Evolutionary conservation across 371 early-diverging fungal species (phyloP), one percentile per base, ranked within the genome.

Genomic region (Mortierella polycephala): DNA sequence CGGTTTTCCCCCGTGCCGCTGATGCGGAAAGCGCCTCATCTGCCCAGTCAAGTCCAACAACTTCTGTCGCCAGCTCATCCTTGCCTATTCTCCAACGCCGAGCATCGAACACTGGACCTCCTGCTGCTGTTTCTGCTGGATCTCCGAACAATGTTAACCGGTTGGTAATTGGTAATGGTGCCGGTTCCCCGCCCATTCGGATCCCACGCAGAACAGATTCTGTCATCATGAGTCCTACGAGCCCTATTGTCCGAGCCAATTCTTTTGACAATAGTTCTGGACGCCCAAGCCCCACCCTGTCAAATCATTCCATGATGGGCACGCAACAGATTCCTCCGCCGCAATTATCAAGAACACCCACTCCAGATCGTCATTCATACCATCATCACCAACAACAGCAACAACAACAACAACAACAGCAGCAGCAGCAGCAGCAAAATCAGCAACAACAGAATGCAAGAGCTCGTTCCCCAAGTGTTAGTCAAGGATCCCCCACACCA

Each of bases 181-280:
- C 64, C n/a, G 61, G 53, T 7, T 67, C 77, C 7, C 57, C 75
- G 3, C 67, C 71, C 5, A 47, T 77, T 21, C 69, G 70, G 21
- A 47, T 73, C 37, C 80, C 80, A 12, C 73, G 80, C 1, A 68
- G 80, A 23, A 73, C 69, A 14, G 80, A 79, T 47, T 79, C 80
- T 47, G 80, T 73, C 16, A 69, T 79, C 44, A 57, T 79, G 69
- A 73, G 60, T 30, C 69, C 80, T 3, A 42, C 80, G 1, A 69
- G 69, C 57, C 68, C 71, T 0, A 58, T 51, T 2, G 30, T 68
- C 23, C 73, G 69, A 4, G 62, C 57, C 46, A 69, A 72, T 54
- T 73, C 73, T 23, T 64, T 79, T 57, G 80, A 73, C 21, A 60
- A 49, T 39, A 60, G 49, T 18, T 72, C 79, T 18, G 79, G 69